Base-by-base conservation (phyloP, 306 rosid genomes). In the Amphicarpaea edgeworthii region DNA sequence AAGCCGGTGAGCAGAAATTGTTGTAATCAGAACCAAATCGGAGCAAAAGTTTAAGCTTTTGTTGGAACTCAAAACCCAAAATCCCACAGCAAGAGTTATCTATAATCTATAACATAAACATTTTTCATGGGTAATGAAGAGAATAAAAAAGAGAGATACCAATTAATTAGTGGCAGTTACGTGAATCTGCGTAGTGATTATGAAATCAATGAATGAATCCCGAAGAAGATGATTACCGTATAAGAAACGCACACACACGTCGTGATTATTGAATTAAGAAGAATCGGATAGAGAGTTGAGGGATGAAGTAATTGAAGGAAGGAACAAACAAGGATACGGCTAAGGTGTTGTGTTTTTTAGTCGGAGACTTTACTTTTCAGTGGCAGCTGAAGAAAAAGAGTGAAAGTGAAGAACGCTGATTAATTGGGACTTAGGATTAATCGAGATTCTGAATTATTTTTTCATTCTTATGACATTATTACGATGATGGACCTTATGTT, bases 301-400 rank as follows among this genome's bases (percentile, higher is more conserved):
- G 28, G 28, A 24, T 6, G 68, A 58, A 60, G 76, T 28, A 32
- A 24, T 68, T 12, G 72, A 73, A 76, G 75, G 60, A n/a, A n/a
- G n/a, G n/a, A n/a, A n/a, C n/a, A n/a, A 81, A 57, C 68, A 77
- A 53, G 69, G 38, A 38, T 68, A 40, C 78, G 70, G 63, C 40
- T 57, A 76, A 21, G 83, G 73, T 55, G 72, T 24, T 24, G 28
- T 24, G 28, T 24, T 24, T 24, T 24, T 24, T 24, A 24, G 1
- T 24, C 28, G 1, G 28, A 24, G 28, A 24, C 3, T 24, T 24
- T 24, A 24, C 28, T 24, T 24, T 24, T n/a, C n/a, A 24, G 28
- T 24, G 28, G 2, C 3, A 24, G 28, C 28, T 1, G 28, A 24
- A 24, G 28, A 3, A 24, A 24, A 24, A 3, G 3, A 3, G 1